Base-by-base conservation (phyloP, 805 yeast genomes). In the Clavispora santaluciae region DNA sequence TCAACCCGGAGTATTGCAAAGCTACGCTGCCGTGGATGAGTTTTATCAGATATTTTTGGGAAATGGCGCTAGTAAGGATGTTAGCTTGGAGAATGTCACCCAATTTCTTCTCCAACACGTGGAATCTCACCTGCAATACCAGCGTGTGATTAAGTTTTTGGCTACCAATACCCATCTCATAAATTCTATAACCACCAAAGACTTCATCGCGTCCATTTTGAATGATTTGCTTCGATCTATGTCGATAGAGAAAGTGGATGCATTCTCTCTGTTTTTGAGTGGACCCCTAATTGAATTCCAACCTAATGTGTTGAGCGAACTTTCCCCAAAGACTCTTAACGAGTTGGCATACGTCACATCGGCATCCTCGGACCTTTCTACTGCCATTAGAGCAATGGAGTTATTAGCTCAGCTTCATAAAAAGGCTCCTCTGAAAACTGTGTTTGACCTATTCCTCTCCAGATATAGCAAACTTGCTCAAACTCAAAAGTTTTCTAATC, bases 401-500 rank as follows among this genome's bases (percentile, higher is more conserved):
- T 35, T 41, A 9, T 29, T 59, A 25, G 41, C 51, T 2, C 8
- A 22, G 6, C 36, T 4, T 9, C 44, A 50, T 15, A 36, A 40
- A 15, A 34, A 39, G 0, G 51, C 61, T 9, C 69, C 68, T 1
- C 54, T 61, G 9, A 33, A 25, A 5, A 50, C 43, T 10, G 55
- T 63, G 3, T 39, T 60, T 36, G 48, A 55, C 22, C 36, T 44
- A 2, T 61, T 50, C 38, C 35, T 61, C 13, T 37, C 45, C 2
- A 38, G 45, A 6, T 59, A 49, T 38, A 45, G 43, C 5, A 43
- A 48, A 22, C 22, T 18, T 16, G 47, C 49, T 3, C 13, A 18
- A 4, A 23, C 17, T 15, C 38, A 33, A 11, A 34, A 35, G 7
- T 38, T 37, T n/a, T 29, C 46, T 8, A 43, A 42, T 6, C 48